Percentiles rank a stretch among this genome's conserved stretches.
These are phyloP conservation scores for Exsudoporus frostii DNA, from an alignment of 768 basidiomycete genomes.

Conservation along the genomic window DNA sequence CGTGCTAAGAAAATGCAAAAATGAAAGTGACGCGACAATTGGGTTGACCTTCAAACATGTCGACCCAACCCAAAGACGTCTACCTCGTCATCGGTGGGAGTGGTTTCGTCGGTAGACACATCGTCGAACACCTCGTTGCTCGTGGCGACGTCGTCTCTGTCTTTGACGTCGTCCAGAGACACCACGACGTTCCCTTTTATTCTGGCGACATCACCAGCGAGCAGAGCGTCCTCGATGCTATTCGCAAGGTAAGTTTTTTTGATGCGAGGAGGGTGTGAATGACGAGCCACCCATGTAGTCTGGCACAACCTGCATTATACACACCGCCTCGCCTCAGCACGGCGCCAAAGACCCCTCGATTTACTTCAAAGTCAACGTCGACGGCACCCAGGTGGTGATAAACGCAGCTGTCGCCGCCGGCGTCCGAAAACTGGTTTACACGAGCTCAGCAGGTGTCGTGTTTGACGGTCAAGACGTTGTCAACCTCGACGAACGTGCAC, in stretches of 20 bases:
- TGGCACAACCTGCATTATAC: slow-evolving; percentile 86
- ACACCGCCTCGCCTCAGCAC: slow-evolving; percentile 86
- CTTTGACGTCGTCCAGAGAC: slow-evolving; percentile 90
- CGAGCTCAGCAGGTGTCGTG: slow-evolving; percentile 87
- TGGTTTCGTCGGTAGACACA: slow-evolving; percentile 87
- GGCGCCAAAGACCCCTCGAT: slow-evolving; percentile 65
- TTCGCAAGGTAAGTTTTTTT: slow-evolving; percentile 57
- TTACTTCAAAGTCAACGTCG: slow-evolving; percentile 92
- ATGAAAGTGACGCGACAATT: slow-evolving; percentile 5
- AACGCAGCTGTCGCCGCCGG: slow-evolving; percentile 69
- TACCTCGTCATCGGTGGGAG: slow-evolving; percentile 95
- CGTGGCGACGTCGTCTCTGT: slow-evolving; percentile 80
- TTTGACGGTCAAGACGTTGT: slow-evolving; percentile 81
- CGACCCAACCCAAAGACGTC: slow-evolving; percentile 46
- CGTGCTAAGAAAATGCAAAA: slow-evolving; percentile 9
- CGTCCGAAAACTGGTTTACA: slow-evolving; percentile 89
- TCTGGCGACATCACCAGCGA: slow-evolving; percentile 85
- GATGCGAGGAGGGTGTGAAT: not conserved
- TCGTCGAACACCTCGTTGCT: slow-evolving; percentile 79
- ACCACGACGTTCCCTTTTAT: slow-evolving; percentile 85
- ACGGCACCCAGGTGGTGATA: slow-evolving; percentile 84
- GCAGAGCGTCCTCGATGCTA: slow-evolving; percentile 64
- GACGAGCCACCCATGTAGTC: slow-evolving; percentile 42
- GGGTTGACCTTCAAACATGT: slow-evolving; percentile 9
- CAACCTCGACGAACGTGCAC: slow-evolving; percentile 84